Base-by-base conservation (phyloP, 208 protist species). In the Leishmania martiniquensis region DNA sequence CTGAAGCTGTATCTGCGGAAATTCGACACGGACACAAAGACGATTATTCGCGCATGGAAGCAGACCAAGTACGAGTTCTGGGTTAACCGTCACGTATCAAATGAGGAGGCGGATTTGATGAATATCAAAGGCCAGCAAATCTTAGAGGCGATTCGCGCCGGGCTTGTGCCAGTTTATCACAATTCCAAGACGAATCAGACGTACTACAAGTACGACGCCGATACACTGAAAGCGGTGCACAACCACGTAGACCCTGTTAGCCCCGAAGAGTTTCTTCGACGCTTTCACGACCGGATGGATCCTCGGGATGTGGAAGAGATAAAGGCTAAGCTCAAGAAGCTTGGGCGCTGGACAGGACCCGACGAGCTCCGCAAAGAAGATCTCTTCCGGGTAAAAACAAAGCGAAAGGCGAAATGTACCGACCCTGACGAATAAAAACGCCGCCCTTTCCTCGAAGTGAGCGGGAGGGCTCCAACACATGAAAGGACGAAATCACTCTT, bases 11-110 rank as follows among this genome's bases (percentile, higher is more conserved):
- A 94, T 77, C 22, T 96, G 34, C 85, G 90, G 59, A 97, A 97
- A 74, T 97, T 97, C 78, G 91, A 97, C 75, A 95, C 91, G n/a
- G 90, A 97, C 74, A 79, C 85, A 57, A 85, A 93, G 67, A 95
- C 92, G 13, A 97, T 97, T 60, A 71, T 97, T 32, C 89, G 86
- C 13, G 91, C 91, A 52, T 97, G 93, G 92, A 93, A 93, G 76
- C 91, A 95, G 78, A 97, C 93, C 55, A 95, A 94, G 83, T 95
- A 92, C 83, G 89, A 97, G 85, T 97, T 97, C 59, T 97, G 87
- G 88, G 78, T 80, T 32, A 74, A 91, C 77, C 83, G 91, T 22
- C 81, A 90, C 63, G 87, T 82, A 42, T 20, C 57, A 2, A 67
- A 78, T 25, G 89, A 92, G 47, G 87, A 93, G 42, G 91, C 89